Conservation (phyloP, 352 stramenopile genomes). For the Globisporangium irregulare region DNA sequence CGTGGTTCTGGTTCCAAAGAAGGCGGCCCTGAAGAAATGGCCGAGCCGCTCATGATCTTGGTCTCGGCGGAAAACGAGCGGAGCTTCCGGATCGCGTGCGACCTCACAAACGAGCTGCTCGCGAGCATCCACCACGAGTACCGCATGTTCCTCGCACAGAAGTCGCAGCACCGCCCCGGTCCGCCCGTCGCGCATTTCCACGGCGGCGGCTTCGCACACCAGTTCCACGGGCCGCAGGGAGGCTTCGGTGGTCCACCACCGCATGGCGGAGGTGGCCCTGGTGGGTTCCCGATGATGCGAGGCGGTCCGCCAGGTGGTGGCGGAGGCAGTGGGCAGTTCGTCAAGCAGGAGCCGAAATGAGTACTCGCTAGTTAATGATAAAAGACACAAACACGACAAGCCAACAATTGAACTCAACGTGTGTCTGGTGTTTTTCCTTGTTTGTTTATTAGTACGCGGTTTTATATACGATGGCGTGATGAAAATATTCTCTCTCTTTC, state of each 20-base stretch:
- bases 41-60: slow-evolving; percentile 81
- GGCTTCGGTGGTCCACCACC: slow-evolving; percentile 20
- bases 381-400: not conserved
- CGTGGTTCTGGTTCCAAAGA: slow-evolving; percentile 80
- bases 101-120: slow-evolving; percentile 64
- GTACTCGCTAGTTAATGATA: not conserved
- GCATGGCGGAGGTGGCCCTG: not conserved
- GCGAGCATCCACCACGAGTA: slow-evolving; percentile 75
- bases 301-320: slow-evolving; percentile 10
- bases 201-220: slow-evolving; percentile 15
- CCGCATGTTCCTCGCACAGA: slow-evolving; percentile 55
- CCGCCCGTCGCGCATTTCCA: slow-evolving; percentile 16
- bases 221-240: slow-evolving; percentile 10
- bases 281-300: slow-evolving; percentile 13
- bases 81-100: slow-evolving; percentile 76
- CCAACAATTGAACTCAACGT: not conserved
- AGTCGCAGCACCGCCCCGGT: slow-evolving; percentile 17
- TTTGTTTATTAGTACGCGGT: not conserved
- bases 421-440: not conserved
- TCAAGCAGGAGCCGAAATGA: slow-evolving; percentile 19
- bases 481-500: slow-evolving; percentile 6
- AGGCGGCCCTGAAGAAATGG: slow-evolving; percentile 56
- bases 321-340: not conserved
- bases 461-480: slow-evolving; percentile 12
- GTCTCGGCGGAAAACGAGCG: slow-evolving; percentile 85